A percentile compares a stretch with the other conserved stretches of the same genome.
phyloP scores from a whole-genome alignment of 768 basidiomycete species.

The Omphalotus guepiniiformis region DNA sequence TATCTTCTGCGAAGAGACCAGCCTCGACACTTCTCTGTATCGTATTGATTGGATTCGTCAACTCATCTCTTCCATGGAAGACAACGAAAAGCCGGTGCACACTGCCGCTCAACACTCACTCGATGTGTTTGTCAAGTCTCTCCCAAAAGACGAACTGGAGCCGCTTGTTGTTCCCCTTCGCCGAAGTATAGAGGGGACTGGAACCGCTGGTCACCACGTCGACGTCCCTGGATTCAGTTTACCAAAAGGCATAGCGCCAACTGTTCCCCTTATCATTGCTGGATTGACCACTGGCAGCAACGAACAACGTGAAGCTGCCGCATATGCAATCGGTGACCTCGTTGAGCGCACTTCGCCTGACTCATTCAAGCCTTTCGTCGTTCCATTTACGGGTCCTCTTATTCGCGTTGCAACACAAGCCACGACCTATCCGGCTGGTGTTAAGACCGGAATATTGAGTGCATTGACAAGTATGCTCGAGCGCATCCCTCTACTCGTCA shows the following conservation, averaged over 20 bases:
- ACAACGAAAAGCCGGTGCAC: constrained; percentile 68
- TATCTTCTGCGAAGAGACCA: constrained; percentile 78
- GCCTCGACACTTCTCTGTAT: constrained; percentile 80
- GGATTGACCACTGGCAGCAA: constrained; percentile 94
- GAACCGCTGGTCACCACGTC: constrained; percentile 59
- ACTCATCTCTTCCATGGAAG: constrained; percentile 79
- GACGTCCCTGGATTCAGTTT: constrained; percentile 83
- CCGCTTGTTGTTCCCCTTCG: constrained; percentile 86
- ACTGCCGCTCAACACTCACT: constrained; percentile 80
- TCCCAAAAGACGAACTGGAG: constrained; percentile 92
- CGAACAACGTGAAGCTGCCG: constrained; percentile 92
- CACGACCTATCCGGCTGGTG: constrained; percentile 84
- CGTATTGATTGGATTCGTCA: constrained; percentile 94
- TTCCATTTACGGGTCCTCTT: constrained; percentile 92
- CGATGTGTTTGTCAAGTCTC: constrained; percentile 82
- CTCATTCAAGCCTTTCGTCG: constrained; percentile 93
- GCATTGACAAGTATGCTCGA: constrained; percentile 84
- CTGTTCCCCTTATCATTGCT: constrained; percentile 84
- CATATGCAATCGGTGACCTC: constrained; percentile 94
- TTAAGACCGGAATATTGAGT: constrained; percentile 87
- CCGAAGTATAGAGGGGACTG: constrained; percentile 81
- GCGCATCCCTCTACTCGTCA: constrained; percentile 83
- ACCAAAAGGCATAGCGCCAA: constrained; percentile 76
- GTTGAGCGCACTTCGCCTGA: constrained; percentile 76
- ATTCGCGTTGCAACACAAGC: constrained; percentile 93